These are phyloP conservation scores for Aspergillus ustus DNA, from an alignment of 2,329 filamentous ascomycete species.

Conservation along the genomic window DNA sequence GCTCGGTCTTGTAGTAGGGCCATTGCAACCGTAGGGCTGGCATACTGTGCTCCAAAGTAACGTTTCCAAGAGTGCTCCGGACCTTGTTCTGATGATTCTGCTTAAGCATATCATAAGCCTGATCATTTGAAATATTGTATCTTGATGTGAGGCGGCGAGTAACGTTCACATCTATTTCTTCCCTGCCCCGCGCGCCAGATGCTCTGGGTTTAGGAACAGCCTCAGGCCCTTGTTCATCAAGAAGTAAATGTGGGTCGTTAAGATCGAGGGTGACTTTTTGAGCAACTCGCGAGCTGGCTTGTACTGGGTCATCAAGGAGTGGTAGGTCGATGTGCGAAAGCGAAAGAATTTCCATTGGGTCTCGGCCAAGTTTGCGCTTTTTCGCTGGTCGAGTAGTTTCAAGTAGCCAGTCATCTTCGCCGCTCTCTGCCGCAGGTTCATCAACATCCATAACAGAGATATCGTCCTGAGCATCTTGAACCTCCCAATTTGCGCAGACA, in stretches of 20 bases:
- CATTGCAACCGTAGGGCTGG: conserved; percentile 89
- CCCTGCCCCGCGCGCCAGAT: conserved; percentile 39
- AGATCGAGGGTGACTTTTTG: conserved; percentile 83
- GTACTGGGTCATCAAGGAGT: conserved; percentile 79
- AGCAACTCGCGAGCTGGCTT: conserved; percentile 71
- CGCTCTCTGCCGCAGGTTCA: conserved; percentile 28
- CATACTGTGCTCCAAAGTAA: conserved; percentile 92
- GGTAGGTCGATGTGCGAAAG: conserved; percentile 67
- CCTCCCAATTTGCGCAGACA: conserved; percentile 84
- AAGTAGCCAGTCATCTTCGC: conserved; percentile 54
- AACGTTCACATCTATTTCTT: conserved; percentile 71
- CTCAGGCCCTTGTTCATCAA: conserved; percentile 75
- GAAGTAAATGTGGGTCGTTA: conserved; percentile 83
- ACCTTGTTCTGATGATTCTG: conserved; percentile 97
- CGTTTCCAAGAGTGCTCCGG: conserved; percentile 84
- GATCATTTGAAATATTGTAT: conserved; percentile 96
- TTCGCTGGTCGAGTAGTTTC: conserved; percentile 61
- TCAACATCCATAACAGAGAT: conserved; percentile 47
- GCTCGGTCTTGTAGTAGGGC: conserved; percentile 91
- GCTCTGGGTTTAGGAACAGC: conserved; percentile 58
- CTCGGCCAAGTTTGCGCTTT: conserved; percentile 64
- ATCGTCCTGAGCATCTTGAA: conserved; percentile 65
- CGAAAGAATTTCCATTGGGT: conserved; percentile 51
- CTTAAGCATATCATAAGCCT: conserved; percentile 92
- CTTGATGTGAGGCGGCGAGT: conserved; percentile 75